Conservation (phyloP, 1,139 yeast species). For the Candida dubliniensis region DNA sequence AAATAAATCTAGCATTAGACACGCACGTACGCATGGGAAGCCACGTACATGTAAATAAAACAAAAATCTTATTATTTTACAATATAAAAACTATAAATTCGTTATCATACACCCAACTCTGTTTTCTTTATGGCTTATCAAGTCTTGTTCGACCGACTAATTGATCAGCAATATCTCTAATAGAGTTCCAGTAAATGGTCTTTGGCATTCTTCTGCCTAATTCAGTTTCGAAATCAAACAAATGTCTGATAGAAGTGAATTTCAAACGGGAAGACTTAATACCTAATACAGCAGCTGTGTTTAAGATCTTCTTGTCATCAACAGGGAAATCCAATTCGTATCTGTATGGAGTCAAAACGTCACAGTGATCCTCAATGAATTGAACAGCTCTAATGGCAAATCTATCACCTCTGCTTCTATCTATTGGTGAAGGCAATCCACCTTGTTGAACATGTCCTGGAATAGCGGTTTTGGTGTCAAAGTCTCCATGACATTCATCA, state of each 20-base stretch:
- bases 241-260: slow-evolving; percentile 69
- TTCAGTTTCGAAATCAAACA: slow-evolving; percentile 87
- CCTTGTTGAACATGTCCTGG: slow-evolving; percentile 99
- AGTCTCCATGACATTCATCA: slow-evolving; percentile 71
- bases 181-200: slow-evolving; percentile 75
- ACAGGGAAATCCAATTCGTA: slow-evolving; percentile 34
- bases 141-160: slow-evolving; percentile 69
- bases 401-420: slow-evolving; percentile 88
- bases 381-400: slow-evolving; percentile 86
- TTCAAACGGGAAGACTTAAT: slow-evolving; percentile 74
- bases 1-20: too few species aligned
- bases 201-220: slow-evolving; percentile 82
- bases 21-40: too few species aligned
- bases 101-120: background rate
- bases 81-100: background rate
- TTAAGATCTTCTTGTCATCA: slow-evolving; percentile 36
- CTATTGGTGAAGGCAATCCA: slow-evolving; percentile 92
- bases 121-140: slow-evolving; percentile 4
- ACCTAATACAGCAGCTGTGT: slow-evolving; percentile 86
- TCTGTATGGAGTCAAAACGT: slow-evolving; percentile 22
- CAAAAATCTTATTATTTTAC: too few species aligned
- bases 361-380: slow-evolving; percentile 62
- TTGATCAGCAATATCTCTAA: slow-evolving; percentile 78
- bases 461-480: slow-evolving; percentile 92
- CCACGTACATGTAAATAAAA: too few species aligned